Percentiles rank a stretch among this genome's conserved stretches.
Conservation (phyloP, 192 early-diverging fungal species). For the Coemansia sp. region DNA sequence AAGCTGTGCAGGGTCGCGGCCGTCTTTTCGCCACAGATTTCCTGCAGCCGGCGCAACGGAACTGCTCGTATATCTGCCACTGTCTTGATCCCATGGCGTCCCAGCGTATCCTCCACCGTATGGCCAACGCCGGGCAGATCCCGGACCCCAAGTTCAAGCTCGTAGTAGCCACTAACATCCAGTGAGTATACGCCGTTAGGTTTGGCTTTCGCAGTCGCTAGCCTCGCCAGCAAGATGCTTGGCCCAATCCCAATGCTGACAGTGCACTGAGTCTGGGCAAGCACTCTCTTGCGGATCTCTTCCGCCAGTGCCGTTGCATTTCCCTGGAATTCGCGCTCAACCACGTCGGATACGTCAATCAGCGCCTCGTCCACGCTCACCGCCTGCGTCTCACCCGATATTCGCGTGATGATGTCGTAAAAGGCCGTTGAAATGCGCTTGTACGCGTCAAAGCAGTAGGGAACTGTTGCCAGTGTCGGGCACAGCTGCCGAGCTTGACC, state of each 20-base stretch:
- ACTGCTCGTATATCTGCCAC: slow-evolving; percentile 51
- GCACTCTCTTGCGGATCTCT: slow-evolving; percentile 53
- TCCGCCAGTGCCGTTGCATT: slow-evolving; percentile 43
- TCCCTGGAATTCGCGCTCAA: slow-evolving; percentile 12
- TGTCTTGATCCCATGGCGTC: slow-evolving; percentile 36
- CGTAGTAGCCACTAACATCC: slow-evolving; percentile 2
- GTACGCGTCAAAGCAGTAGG: slow-evolving; percentile 77
- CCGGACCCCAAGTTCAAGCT: slow-evolving; percentile 8
- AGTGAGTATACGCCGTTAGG: slow-evolving; percentile 56
- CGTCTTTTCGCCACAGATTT: slow-evolving; percentile 67
- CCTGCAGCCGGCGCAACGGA: slow-evolving; percentile 50
- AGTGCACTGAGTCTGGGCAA: slow-evolving; percentile 55
- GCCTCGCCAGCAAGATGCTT: slow-evolving; percentile 69
- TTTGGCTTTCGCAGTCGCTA: slow-evolving; percentile 72
- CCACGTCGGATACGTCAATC: slow-evolving; percentile 59
- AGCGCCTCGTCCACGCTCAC: slow-evolving; percentile 85
- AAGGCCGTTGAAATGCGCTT: slow-evolving; percentile 56
- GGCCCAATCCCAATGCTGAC: slow-evolving; percentile 73
- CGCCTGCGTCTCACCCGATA: slow-evolving; percentile 69
- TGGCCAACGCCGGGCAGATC: slow-evolving; percentile 59
- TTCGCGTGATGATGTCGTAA: slow-evolving; percentile 64
- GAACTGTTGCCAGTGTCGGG: slow-evolving; percentile 58
- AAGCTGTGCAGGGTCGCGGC: slow-evolving; percentile 65
- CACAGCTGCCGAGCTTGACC: slow-evolving; percentile 67
- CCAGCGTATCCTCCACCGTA: slow-evolving; percentile 47